Conservation (phyloP, 2,329 filamentous ascomycete genomes). For the Penicillium polonicum region DNA sequence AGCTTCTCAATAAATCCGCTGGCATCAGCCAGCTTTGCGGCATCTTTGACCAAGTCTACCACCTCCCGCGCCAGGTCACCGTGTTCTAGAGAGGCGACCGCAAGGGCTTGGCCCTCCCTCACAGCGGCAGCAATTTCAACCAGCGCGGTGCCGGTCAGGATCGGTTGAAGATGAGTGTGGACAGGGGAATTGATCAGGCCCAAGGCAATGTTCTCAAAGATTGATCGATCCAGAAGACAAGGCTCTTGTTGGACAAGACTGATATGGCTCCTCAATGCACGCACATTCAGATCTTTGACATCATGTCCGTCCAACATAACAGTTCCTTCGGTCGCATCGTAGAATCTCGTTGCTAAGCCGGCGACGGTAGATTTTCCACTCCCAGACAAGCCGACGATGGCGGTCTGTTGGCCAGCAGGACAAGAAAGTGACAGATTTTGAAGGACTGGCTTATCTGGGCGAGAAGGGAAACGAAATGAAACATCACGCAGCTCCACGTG, state of each 20-base stretch:
- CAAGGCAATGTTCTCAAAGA: constrained; percentile 14
- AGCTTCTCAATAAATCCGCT: constrained; percentile 25
- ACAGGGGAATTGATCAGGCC: constrained; percentile 18
- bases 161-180: constrained; percentile 10
- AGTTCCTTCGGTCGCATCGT: constrained; percentile 60
- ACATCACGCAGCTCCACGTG: constrained; percentile 34
- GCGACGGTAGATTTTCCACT: constrained; percentile 66
- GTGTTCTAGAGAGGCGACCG: constrained; percentile 43
- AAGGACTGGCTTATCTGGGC: constrained; percentile 20
- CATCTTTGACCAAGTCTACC: constrained; percentile 33
- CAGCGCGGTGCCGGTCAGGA: constrained; percentile 51
- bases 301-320: constrained; percentile 64
- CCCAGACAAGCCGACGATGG: constrained; percentile 54
- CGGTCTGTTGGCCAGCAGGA: constrained; percentile 49
- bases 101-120: constrained; percentile 51
- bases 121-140: constrained; percentile 42
- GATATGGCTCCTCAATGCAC: constrained; percentile 11
- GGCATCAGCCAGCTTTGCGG: constrained; percentile 63
- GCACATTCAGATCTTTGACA: constrained; percentile 56
- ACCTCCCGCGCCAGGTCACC: constrained; percentile 51
- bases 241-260: constrained; percentile 15
- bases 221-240: constrained; percentile 14
- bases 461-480: constrained; percentile 29
- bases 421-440: constrained; percentile 8
- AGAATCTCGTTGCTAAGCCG: constrained; percentile 59